Evolutionary conservation across 345 rosid genomes (phyloP).

Genomic region (Dovyalis caffra): DNA sequence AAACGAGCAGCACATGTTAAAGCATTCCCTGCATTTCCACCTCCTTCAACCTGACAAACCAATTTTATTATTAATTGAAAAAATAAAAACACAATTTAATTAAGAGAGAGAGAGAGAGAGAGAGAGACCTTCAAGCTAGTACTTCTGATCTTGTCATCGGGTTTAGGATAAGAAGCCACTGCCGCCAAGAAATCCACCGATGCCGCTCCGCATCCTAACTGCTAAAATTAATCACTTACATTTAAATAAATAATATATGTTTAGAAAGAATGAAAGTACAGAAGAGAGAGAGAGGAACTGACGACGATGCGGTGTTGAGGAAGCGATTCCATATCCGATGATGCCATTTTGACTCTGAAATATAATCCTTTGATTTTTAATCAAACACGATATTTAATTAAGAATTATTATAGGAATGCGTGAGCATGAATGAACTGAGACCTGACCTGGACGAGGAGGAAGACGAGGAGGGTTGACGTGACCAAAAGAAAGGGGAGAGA

Average conservation of each 20-base stretch:
- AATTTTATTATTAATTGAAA: not conserved
- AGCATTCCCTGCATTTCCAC: slow-evolving; percentile 49
- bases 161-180: slow-evolving; percentile 70
- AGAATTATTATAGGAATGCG: not conserved
- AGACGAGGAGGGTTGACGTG: not conserved
- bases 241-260: not conserved
- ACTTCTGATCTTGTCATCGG: slow-evolving; percentile 87
- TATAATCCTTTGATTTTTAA: not conserved
- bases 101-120: not conserved
- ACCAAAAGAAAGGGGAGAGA: no score
- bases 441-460: no score
- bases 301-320: slow-evolving; percentile 41
- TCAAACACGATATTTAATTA: not conserved
- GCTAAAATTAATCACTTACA: slow-evolving; percentile 7
- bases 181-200: slow-evolving; percentile 70
- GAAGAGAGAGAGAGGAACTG: slow-evolving; percentile 15
- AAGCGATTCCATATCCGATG: slow-evolving; percentile 34
- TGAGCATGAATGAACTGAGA: no score
- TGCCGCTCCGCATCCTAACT: slow-evolving; percentile 71
- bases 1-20: slow-evolving; percentile 44
- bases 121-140: slow-evolving; percentile 45
- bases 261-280: no score
- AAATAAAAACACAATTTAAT: not conserved
- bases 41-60: slow-evolving; percentile 38
- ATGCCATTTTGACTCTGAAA: slow-evolving; percentile 56